Base-by-base conservation (phyloP, 177 flowering plant species). In the Telopea speciosissima region DNA sequence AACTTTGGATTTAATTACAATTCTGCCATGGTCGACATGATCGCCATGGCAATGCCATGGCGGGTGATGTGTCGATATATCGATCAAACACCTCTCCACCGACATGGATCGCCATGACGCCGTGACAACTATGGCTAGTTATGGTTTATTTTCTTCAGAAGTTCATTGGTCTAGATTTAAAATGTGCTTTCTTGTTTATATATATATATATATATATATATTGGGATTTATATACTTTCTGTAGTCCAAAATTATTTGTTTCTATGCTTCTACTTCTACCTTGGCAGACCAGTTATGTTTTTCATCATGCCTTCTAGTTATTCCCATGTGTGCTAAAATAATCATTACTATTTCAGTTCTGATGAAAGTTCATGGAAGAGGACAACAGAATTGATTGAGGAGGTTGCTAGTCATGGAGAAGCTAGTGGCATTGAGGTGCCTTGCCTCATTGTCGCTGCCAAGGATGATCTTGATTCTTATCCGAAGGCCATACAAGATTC, bases 321-420 rank as follows among this genome's bases (percentile, higher is more conserved):
- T 33, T 59, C 3, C 23, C 19, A 3, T 16, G 60, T 8, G 16
- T 70, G 26, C 58, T n/a, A 28, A 14, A 11, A 9, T 10, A 10
- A 40, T 63, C 24, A 23, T 61, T 75, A 49, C 62, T 44, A 64
- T 66, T 66, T 19, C 82, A 87, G 92, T 74, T 87, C 92, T 33
- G 86, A 80, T 77, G 88, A 85, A 69, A 58, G 69, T 68, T 89
- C 94, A 24, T 89, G 90, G 89, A 76, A 80, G 69, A 86, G 74
- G 73, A 79, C 88, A 5, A 80, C 77, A 24, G 89, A 89, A 40
- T 74, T 89, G 81, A 84, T 89, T 60, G 68, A 79, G 45, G 81
- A 84, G 52, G 88, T 89, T 77, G 89, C 91, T 33, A 80, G 85
- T 74, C 88, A 82, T 65, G 91, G 88, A 58, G 94, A 89, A 81